These are phyloP conservation scores for Abrus pulchellus DNA, from an alignment of 306 rosid species.

Conservation along the genomic window DNA sequence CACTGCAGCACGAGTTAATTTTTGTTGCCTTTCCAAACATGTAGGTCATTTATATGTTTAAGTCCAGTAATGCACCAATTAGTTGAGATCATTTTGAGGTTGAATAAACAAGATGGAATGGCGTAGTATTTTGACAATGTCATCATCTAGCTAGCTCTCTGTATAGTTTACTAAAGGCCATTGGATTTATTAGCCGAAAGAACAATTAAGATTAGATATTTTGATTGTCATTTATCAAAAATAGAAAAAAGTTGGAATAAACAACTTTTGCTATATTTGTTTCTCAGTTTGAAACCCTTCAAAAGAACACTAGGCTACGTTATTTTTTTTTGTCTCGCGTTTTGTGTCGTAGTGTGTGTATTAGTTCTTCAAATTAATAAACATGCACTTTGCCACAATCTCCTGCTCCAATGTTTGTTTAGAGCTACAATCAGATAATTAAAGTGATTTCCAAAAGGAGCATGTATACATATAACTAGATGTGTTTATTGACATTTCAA, in stretches of 20 bases:
- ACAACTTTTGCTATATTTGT: not conserved
- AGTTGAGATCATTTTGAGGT: constrained; percentile 4
- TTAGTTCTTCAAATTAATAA: no score
- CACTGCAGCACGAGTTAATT: not conserved
- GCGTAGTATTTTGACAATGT: not conserved
- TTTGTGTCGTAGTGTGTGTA: no score
- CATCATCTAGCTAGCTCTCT: not conserved
- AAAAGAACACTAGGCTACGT: no score
- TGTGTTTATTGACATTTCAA: no score
- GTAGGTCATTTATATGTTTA: not conserved
- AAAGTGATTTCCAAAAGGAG: constrained; percentile 45
- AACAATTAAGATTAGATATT: not conserved
- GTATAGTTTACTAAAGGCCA: not conserved
- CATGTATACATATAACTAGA: not conserved
- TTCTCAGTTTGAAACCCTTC: no score
- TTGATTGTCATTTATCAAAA: not conserved
- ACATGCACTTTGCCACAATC: not conserved
- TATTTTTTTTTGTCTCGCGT: no score
- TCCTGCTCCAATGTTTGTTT: not conserved
- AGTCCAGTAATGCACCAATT: not conserved
- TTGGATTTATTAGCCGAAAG: constrained; percentile 1
- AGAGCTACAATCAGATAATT: not conserved
- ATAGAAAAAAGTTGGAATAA: not conserved
- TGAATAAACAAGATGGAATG: not conserved
- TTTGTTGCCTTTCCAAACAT: not conserved